Conservation (phyloP, 495 filamentous ascomycete genomes). For the Extremus antarcticus region DNA sequence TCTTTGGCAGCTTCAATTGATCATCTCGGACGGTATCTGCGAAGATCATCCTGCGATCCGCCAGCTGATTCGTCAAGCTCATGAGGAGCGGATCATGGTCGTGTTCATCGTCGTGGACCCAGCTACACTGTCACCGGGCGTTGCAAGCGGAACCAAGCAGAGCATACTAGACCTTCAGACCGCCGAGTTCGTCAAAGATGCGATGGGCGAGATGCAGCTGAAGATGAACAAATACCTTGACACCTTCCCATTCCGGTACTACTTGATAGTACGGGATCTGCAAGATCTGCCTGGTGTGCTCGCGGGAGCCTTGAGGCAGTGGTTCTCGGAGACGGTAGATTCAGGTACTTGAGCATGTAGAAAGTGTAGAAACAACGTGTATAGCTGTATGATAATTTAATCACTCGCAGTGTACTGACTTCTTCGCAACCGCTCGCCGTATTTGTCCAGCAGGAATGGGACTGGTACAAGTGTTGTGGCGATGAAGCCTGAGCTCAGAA, state of each 20-base stretch:
- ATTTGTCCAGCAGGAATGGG: conserved; percentile 19
- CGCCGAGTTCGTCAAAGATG: conserved; percentile 62
- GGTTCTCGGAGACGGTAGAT: conserved; percentile 85
- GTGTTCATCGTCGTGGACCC: conserved; percentile 95
- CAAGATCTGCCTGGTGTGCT: conserved; percentile 80
- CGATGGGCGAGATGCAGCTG: conserved; percentile 51
- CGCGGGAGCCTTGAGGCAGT: conserved; percentile 80
- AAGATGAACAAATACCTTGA: conserved; percentile 80
- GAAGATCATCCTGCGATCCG: conserved; percentile 77
- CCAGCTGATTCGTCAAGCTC: conserved; percentile 70
- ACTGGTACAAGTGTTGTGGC: conserved; percentile 22
- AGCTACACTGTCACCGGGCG: conserved; percentile 20
- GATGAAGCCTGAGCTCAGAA: too few relatives aligned
- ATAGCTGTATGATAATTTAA: not conserved
- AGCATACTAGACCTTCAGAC: conserved; percentile 72
- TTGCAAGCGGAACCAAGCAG: conserved; percentile 32
- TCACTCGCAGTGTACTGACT: not conserved
- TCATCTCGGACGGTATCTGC: conserved; percentile 87
- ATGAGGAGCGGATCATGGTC: conserved; percentile 92
- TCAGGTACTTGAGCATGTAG: conserved; percentile 5
- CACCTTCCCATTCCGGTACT: conserved; percentile 91
- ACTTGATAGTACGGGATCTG: conserved; percentile 84
- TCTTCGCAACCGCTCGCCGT: conserved; percentile 22
- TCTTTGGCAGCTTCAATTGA: conserved; percentile 91
- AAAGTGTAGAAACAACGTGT: not conserved